Conservation (phyloP, 805 yeast genomes). For the Metschnikowia cerradonensis region DNA sequence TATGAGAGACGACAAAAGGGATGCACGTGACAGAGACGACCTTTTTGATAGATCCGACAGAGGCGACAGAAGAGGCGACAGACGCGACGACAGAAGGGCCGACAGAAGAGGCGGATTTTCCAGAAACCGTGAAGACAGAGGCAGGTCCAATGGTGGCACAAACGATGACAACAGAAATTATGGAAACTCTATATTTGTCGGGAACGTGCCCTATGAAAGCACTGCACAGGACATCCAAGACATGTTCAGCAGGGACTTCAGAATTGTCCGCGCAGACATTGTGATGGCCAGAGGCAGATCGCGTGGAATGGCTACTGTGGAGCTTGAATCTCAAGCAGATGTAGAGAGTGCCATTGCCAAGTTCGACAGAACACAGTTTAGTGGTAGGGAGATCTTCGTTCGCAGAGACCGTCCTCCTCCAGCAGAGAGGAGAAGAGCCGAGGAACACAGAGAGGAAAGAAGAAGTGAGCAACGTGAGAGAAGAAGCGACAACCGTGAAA, state of each 20-base stretch:
- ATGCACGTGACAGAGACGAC: constrained; percentile 10
- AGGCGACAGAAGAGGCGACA: constrained; percentile 11
- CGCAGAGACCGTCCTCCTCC: constrained; percentile 92
- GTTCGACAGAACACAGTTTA: constrained; percentile 59
- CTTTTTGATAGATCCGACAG: background rate
- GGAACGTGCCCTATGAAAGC: constrained; percentile 66
- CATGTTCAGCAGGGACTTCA: constrained; percentile 45
- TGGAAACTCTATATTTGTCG: constrained; percentile 66
- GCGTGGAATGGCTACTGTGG: constrained; percentile 90
- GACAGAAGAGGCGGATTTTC: constrained; percentile 20
- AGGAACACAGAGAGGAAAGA: constrained; percentile 20
- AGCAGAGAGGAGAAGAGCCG: constrained; percentile 27
- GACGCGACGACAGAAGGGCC: constrained; percentile 8
- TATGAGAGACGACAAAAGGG: constrained; percentile 20
- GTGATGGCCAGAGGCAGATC: constrained; percentile 74
- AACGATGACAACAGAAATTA: constrained; percentile 38
- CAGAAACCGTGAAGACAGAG: constrained; percentile 14
- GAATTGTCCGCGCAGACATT: constrained; percentile 76
- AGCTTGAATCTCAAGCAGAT: constrained; percentile 59
- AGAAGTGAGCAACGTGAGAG: constrained; percentile 9
- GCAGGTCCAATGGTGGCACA: constrained; percentile 18
- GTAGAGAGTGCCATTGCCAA: constrained; percentile 69
- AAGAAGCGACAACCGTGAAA: constrained; percentile 7
- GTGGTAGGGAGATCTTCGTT: constrained; percentile 80
- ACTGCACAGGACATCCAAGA: constrained; percentile 57